phyloP scores from a whole-genome alignment of 2,329 filamentous ascomycete species.

The Botryotinia calthae region DNA sequence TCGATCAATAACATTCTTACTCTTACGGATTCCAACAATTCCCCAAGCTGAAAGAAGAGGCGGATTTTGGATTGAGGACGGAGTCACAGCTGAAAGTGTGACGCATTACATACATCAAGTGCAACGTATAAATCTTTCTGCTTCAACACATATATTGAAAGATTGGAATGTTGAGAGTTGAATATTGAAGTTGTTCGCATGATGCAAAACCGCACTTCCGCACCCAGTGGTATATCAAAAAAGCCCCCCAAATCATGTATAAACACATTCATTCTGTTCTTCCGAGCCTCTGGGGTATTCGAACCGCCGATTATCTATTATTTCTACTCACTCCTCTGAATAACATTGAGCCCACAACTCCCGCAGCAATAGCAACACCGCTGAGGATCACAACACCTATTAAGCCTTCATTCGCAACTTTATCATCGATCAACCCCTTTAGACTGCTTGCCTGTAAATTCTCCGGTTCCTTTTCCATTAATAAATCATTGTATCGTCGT shows the following conservation, averaged over 20 bases:
- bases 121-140: not conserved
- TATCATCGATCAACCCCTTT: slow-evolving; percentile 86
- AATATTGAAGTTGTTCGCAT: slow-evolving; percentile 1
- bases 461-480: slow-evolving; percentile 84
- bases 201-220: slow-evolving; percentile 14
- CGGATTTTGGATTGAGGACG: not conserved
- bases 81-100: not conserved
- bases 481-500: slow-evolving; percentile 86
- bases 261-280: not conserved
- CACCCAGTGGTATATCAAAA: slow-evolving; percentile 33
- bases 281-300: not conserved
- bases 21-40: not conserved
- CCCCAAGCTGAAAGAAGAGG: not conserved
- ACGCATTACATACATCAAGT: not conserved
- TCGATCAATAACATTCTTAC: not conserved
- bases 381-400: slow-evolving; percentile 94
- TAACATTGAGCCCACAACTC: slow-evolving; percentile 85
- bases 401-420: slow-evolving; percentile 90
- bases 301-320: slow-evolving; percentile 26
- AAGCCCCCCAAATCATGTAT: slow-evolving; percentile 20
- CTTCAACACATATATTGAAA: not conserved
- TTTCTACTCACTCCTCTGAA: slow-evolving; percentile 70
- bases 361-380: slow-evolving; percentile 86
- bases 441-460: slow-evolving; percentile 90
- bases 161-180: not conserved